Evolutionary conservation across 495 filamentous ascomycete species (phyloP).

Genomic region (Xanthoparmelia taractica): DNA sequence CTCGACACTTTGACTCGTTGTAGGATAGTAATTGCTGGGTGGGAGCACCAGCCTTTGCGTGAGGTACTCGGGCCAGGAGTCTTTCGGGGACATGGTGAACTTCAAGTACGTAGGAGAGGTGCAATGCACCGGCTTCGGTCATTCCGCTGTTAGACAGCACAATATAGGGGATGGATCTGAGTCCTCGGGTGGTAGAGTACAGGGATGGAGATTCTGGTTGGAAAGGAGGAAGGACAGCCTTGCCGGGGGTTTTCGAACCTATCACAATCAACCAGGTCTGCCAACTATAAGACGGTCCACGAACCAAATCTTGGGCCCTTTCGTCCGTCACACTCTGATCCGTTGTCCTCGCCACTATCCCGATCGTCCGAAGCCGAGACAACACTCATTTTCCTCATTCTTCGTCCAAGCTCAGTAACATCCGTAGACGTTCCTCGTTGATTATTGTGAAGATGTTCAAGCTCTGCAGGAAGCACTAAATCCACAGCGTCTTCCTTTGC

Average conservation of each 20-base stretch:
- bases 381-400: conserved; percentile 17
- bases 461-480: conserved; percentile 8
- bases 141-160: conserved; percentile 35
- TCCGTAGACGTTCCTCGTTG: conserved; percentile 26
- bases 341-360: conserved; percentile 17
- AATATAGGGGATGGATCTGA: conserved; percentile 42
- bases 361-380: conserved; percentile 12
- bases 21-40: conserved; percentile 24
- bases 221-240: conserved; percentile 20
- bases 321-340: conserved; percentile 12
- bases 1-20: conserved; percentile 29
- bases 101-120: conserved; percentile 39
- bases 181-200: conserved; percentile 35
- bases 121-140: conserved; percentile 35
- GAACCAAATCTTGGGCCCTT: conserved; percentile 27
- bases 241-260: conserved; percentile 24
- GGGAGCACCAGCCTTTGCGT: conserved; percentile 28
- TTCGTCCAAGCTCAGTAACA: conserved; percentile 12
- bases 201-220: conserved; percentile 21
- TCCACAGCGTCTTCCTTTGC: conserved; percentile 32
- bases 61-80: conserved; percentile 35
- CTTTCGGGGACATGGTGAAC: conserved; percentile 37
- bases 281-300: conserved; percentile 8
- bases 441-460: conserved; percentile 16
- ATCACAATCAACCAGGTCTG: conserved; percentile 10